These are phyloP conservation scores for Umbelopsis isabellina DNA, from an alignment of 192 early-diverging fungal genomes.

Conservation along the genomic window DNA sequence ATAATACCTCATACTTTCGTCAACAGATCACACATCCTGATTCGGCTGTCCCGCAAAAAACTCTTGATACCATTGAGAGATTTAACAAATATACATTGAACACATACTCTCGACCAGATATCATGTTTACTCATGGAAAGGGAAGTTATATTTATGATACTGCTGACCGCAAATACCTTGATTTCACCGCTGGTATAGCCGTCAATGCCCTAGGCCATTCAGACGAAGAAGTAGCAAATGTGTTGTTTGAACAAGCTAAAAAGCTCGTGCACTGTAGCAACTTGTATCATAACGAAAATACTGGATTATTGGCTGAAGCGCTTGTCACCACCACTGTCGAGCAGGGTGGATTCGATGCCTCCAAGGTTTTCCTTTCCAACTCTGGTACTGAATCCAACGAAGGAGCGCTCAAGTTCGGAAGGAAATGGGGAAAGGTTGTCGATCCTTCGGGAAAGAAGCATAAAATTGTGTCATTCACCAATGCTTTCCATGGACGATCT, in stretches of 20 bases:
- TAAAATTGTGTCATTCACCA: slow-evolving; percentile 82
- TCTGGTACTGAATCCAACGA: slow-evolving; percentile 99
- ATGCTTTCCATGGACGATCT: slow-evolving; percentile 96
- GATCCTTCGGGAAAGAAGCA: slow-evolving; percentile 58
- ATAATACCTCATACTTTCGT: not conserved
- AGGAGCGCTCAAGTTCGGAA: slow-evolving; percentile 95
- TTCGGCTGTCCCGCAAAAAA: slow-evolving; percentile 44
- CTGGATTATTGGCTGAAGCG: slow-evolving; percentile 74
- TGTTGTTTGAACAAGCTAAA: slow-evolving; percentile 80
- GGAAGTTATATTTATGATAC: slow-evolving; percentile 82
- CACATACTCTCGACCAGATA: slow-evolving; percentile 70
- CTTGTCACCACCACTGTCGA: slow-evolving; percentile 67
- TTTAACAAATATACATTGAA: slow-evolving; percentile 67
- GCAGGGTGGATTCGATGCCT: slow-evolving; percentile 50
- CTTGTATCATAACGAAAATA: slow-evolving; percentile 90
- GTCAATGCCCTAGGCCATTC: slow-evolving; percentile 92
- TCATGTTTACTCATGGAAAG: slow-evolving; percentile 82
- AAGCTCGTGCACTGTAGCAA: slow-evolving; percentile 89
- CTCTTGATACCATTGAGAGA: slow-evolving; percentile 44
- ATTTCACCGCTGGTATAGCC: slow-evolving; percentile 95
- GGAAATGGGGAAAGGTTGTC: slow-evolving; percentile 78
- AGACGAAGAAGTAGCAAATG: slow-evolving; percentile 71
- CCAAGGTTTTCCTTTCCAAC: slow-evolving; percentile 93
- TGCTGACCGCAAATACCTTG: slow-evolving; percentile 77
- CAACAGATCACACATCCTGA: slow-evolving; percentile 58